Base-by-base conservation (phyloP, 75 land plant genomes). In the Azolla pinnata region DNA sequence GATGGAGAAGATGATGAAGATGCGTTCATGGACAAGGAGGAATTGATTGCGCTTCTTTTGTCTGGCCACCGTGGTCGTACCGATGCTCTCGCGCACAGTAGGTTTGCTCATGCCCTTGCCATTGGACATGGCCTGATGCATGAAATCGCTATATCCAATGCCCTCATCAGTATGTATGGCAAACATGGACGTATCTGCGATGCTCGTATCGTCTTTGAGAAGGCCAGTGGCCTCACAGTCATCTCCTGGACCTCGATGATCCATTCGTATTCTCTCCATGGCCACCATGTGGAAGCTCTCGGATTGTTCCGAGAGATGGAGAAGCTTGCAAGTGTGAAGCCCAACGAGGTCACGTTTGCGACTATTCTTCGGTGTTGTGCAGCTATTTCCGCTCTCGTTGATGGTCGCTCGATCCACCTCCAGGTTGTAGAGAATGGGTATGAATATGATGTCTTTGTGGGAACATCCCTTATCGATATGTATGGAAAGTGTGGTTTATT, bases 401-500 rank as follows among this genome's bases (percentile, higher is more conserved):
- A 63, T 14, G 71, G 71, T 0, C 28, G 23, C 21, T 53, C 29
- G 31, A 59, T 66, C 12, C 68, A 66, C 54, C 4, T 16, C 5
- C 35, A 63, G 14, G 54, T 63, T 28, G n/a, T 63, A 19, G 32
- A 26, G 1, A 31, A 27, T 24, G 68, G 68, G 4, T 60, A 60
- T 40, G 44, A 26, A 7, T 58, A 29, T 2, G 23, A 66, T 46
- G 33, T 66, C 9, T 34, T 30, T 60, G 68, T 66, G 68, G 21
- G 27, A 19, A 66, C 65, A 60, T 45, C 68, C n/a, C 49, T 66
- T 12, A 1, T 66, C 14, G 65, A 82, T 31, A 82, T 82, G 85
- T 82, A 75, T 66, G 73, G 62, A 0, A 82, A 82, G 66, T 75
- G 82, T 72, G 79, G 73, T 21, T 34, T 60, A 32, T 56, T 82